A percentile compares a stretch with the other conserved stretches of the same genome.
Evolutionary conservation across 176 grass and related monocot genomes (phyloP).

Genomic region (Paspalum notatum): DNA sequence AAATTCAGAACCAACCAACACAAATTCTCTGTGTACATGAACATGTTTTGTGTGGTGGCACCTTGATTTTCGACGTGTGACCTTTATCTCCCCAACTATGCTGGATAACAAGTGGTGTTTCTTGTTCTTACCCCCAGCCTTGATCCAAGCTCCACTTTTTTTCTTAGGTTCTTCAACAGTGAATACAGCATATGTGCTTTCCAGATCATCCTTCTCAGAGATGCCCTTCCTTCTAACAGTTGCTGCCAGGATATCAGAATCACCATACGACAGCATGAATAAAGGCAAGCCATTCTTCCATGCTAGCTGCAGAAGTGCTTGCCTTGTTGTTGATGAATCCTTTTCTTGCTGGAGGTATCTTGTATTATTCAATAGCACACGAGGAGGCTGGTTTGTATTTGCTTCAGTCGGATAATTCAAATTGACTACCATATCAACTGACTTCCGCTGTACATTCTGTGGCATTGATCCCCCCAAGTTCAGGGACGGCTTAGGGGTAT

Average conservation of each 20-base stretch:
- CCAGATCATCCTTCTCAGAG: conserved; percentile 54
- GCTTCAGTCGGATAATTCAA: conserved; percentile 37
- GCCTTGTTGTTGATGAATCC: conserved; percentile 53
- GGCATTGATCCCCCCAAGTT: conserved; percentile 37
- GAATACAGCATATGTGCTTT: conserved; percentile 74
- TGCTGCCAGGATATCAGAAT: conserved; percentile 80
- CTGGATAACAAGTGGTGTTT: conserved; percentile 73
- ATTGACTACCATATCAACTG: conserved; percentile 53
- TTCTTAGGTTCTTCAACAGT: conserved; percentile 71
- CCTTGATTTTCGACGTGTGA: conserved; percentile 51
- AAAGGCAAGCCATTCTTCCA: conserved; percentile 86
- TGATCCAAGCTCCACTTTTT: conserved; percentile 67
- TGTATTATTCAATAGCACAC: conserved; percentile 39
- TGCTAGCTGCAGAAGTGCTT: conserved; percentile 84
- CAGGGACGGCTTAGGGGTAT: conserved; percentile 41
- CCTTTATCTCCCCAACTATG: conserved; percentile 67
- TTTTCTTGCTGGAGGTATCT: conserved; percentile 54
- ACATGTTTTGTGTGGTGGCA: conserved; percentile 44
- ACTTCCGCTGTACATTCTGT: conserved; percentile 50
- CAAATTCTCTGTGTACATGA: conserved; percentile 67
- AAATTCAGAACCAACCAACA: conserved; percentile 73
- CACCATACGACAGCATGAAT: conserved; percentile 84
- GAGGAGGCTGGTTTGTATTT: conserved; percentile 37
- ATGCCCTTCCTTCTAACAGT: conserved; percentile 58
- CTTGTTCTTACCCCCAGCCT: conserved; percentile 65